Evolutionary conservation across 2,329 filamentous ascomycete species (phyloP), one percentile per base, ranked within the genome.

Genomic region (Aschersonia sp.): DNA sequence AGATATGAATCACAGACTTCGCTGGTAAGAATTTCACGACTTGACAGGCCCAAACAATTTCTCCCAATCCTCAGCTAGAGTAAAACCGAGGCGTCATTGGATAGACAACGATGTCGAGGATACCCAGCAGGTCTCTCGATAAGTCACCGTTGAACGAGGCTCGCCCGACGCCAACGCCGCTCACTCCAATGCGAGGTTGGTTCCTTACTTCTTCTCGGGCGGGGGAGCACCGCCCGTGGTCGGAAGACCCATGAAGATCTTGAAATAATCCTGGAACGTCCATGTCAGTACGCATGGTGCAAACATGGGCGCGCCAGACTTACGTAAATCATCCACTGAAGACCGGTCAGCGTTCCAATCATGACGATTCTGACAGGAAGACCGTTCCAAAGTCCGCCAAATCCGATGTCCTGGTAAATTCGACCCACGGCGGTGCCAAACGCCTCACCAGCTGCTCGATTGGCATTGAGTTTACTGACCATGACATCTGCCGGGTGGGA

Each of bases 301-400:
- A 42, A n/a, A 5, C 40, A 14, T 2, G 35, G 40, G 2, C n/a
- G 4, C 45, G 32, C 39, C 40, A n/a, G n/a, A 66, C 73, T 71
- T 58, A 77, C 83, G 68, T 89, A 92, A 63, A 89, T 92, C 82
- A 94, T 87, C 87, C 87, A 95, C 70, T 95, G 88, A 52, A 94
- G 69, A 50, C 85, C 87, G 22, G 86, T 94, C 59, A 84, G 63
- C 31, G 79, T 84, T 55, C 83, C 85, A 54, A 94, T 87, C 88
- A 95, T 95, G 59, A 94, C 80, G 59, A 95, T 95, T 50, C 76
- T 63, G 45, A 94, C 84, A 0, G 85, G 83, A 43, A 96, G 68
- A 7, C 89, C 89, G 59, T 94, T 94, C 89, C 89, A 95, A 31
- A 96, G 74, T n/a, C 89, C 89, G 12, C 57, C 57, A 65, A 95